These are phyloP conservation scores for Komagataella populi DNA, from an alignment of 805 yeast genomes.

Conservation along the genomic window DNA sequence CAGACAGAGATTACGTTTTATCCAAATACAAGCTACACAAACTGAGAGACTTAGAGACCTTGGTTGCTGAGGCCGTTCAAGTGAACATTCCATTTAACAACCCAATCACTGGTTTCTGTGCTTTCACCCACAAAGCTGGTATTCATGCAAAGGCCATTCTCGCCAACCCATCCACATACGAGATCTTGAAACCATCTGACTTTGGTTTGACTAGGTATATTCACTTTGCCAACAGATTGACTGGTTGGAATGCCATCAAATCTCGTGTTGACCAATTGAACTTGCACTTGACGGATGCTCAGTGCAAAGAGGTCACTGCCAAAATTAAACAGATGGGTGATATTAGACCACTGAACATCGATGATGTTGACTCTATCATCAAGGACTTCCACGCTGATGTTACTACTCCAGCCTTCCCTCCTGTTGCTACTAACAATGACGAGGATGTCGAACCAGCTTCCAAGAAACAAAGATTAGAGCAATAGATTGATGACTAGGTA, in stretches of 20 bases:
- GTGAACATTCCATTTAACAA: slow-evolving; percentile 96
- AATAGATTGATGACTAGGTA: slow-evolving; percentile 5
- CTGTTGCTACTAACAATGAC: slow-evolving; percentile 9
- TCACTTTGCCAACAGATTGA: slow-evolving; percentile 94
- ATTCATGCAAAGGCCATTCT: slow-evolving; percentile 97
- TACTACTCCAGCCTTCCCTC: slow-evolving; percentile 29
- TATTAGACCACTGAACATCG: slow-evolving; percentile 85
- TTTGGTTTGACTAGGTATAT: slow-evolving; percentile 93
- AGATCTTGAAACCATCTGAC: slow-evolving; percentile 87
- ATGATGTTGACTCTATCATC: slow-evolving; percentile 94
- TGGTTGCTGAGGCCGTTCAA: slow-evolving; percentile 95
- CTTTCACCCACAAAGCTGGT: slow-evolving; percentile 98
- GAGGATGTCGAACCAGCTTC: slow-evolving; percentile 13
- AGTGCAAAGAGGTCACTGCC: slow-evolving; percentile 86
- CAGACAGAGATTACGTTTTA: slow-evolving; percentile 91
- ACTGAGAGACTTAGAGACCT: slow-evolving; percentile 87
- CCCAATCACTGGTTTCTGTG: slow-evolving; percentile 99
- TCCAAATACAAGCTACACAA: slow-evolving; percentile 92
- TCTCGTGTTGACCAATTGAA: slow-evolving; percentile 95
- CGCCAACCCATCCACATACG: slow-evolving; percentile 97
- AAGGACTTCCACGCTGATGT: slow-evolving; percentile 82
- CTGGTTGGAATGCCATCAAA: slow-evolving; percentile 99
- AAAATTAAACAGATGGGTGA: slow-evolving; percentile 93
- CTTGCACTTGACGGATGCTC: slow-evolving; percentile 78
- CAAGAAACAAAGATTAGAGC: slow-evolving; percentile 19